Conservation (phyloP, 108 stramenopile species). For the Discostella pseudostelligera region DNA sequence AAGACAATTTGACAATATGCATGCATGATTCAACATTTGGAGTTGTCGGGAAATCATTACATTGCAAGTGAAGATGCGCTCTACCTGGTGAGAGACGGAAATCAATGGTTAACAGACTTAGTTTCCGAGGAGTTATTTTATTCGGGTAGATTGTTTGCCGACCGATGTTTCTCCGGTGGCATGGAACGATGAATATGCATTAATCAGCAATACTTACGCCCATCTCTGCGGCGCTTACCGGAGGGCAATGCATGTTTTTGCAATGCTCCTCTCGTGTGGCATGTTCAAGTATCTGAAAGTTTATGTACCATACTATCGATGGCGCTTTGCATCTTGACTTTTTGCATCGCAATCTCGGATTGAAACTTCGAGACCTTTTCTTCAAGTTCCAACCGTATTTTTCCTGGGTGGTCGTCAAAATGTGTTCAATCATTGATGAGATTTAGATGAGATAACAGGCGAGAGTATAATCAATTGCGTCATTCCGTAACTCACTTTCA, state of each 20-base stretch:
- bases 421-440: background rate
- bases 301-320: slow-evolving; percentile 42
- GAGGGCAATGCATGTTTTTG: background rate
- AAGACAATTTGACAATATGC: slow-evolving; percentile 19
- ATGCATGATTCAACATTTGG: no score
- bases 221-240: no score
- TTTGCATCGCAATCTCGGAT: slow-evolving; percentile 22
- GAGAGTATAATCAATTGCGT: background rate
- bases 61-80: no score
- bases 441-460: background rate
- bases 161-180: no score
- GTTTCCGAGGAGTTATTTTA: no score
- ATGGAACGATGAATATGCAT: no score
- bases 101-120: no score
- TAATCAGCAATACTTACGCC: no score
- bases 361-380: slow-evolving; percentile 19
- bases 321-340: slow-evolving; percentile 33
- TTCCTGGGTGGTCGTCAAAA: slow-evolving; percentile 5
- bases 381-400: slow-evolving; percentile 32
- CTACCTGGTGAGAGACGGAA: no score
- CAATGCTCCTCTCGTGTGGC: background rate
- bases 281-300: slow-evolving; percentile 1
- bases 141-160: no score
- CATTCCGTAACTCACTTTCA: slow-evolving; percentile 10
- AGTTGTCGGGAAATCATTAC: no score